These are phyloP conservation scores for Magnolia kwangsiensis DNA, from an alignment of 164 flowering plant genomes.

Conservation along the genomic window DNA sequence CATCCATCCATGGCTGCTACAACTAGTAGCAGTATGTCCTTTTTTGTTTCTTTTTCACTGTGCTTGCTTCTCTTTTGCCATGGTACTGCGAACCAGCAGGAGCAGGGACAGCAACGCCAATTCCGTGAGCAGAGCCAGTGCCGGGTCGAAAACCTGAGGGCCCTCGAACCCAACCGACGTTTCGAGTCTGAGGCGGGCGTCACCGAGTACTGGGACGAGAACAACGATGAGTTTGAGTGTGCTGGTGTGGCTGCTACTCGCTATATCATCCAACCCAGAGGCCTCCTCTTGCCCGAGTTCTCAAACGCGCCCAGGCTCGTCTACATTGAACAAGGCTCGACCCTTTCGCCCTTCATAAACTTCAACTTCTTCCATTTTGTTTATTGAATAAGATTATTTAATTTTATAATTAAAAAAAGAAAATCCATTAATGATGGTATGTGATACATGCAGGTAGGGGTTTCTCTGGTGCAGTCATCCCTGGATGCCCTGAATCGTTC, in stretches of 20 bases:
- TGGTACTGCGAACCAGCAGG: background rate
- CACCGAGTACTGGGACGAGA: constrained; percentile 46
- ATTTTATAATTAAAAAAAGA: no score
- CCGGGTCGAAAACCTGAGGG: constrained; percentile 30
- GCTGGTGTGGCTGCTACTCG: constrained; percentile 44
- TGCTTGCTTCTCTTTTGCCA: background rate
- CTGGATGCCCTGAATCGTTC: constrained; percentile 67
- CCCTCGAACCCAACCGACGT: constrained; percentile 34
- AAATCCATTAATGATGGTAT: no score
- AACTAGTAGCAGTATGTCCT: background rate
- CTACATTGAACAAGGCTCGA: constrained; percentile 35
- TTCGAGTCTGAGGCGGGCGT: constrained; percentile 43
- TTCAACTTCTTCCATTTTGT: no score
- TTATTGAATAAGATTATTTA: no score
- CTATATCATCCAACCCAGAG: constrained; percentile 30
- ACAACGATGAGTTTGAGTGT: constrained; percentile 39
- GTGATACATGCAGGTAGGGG: constrained; percentile 41
- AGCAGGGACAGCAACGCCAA: constrained; percentile 5
- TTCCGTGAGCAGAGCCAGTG: constrained; percentile 25
- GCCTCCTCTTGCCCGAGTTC: constrained; percentile 52
- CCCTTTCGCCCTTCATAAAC: background rate
- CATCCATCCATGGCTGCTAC: no score
- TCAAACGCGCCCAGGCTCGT: constrained; percentile 38
- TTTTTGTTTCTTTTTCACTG: no score
- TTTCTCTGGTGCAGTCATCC: constrained; percentile 24